Evolutionary conservation across 139 green algal species (phyloP).

Genomic region (Diplosphaera chodatii): DNA sequence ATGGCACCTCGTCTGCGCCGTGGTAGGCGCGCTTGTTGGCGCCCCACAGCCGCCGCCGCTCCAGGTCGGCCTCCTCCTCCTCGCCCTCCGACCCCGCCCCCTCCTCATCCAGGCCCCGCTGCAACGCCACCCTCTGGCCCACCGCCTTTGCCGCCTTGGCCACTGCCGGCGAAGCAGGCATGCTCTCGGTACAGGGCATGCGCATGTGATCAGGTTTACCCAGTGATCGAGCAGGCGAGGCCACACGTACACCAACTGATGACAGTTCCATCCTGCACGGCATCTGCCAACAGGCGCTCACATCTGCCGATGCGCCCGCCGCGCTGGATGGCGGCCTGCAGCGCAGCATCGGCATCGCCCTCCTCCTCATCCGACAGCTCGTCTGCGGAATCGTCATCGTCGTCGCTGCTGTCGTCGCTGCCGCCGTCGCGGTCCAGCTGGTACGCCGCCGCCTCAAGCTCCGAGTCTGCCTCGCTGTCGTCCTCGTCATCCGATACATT

Average conservation of each 20-base stretch:
- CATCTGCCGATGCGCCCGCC: constrained; percentile 26
- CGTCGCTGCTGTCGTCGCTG: background rate
- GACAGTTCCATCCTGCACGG: too few relatives aligned
- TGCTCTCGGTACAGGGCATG: background rate
- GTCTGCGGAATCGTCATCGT: background rate
- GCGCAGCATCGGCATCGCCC: constrained; percentile 16
- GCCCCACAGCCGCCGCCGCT: constrained; percentile 43
- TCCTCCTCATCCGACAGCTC: constrained; percentile 16
- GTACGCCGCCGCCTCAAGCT: constrained; percentile 27
- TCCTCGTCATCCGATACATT: constrained; percentile 27
- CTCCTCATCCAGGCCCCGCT: constrained; percentile 39
- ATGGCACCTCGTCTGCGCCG: constrained; percentile 37
- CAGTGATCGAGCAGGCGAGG: too few relatives aligned
- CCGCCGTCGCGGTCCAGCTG: constrained; percentile 18
- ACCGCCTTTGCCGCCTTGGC: constrained; percentile 55
- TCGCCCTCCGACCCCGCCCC: constrained; percentile 44
- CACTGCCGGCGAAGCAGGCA: too few relatives aligned
- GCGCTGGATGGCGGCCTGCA: constrained; percentile 17
- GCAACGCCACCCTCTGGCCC: constrained; percentile 55
- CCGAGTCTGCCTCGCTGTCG: background rate
- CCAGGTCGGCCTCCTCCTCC: constrained; percentile 23
- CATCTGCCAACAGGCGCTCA: too few relatives aligned
- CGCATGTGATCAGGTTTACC: too few relatives aligned
- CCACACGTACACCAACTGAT: too few relatives aligned
- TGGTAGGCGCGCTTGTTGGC: constrained; percentile 73